A percentile compares a stretch with the other conserved stretches of the same genome.
phyloP scores from a whole-genome alignment of 2,329 filamentous ascomycete species.

The Aspergillus fischeri region DNA sequence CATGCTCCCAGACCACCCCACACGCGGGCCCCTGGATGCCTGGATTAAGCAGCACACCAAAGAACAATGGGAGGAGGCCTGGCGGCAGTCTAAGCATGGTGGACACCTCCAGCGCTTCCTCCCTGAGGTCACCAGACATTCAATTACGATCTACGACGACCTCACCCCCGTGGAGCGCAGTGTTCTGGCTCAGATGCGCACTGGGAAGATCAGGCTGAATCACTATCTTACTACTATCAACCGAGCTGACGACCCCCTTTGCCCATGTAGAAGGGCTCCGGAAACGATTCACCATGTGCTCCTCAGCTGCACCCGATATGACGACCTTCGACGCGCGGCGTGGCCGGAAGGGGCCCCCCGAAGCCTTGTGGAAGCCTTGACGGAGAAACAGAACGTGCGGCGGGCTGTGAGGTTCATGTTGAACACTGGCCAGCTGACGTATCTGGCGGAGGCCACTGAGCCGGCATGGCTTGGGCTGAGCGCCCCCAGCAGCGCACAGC shows the following conservation, averaged over 20 bases:
- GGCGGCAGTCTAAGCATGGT: neutral
- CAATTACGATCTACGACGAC: neutral
- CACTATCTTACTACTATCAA: neutral
- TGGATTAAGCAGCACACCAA: neutral
- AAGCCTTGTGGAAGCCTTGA: neutral
- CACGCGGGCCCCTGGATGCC: neutral
- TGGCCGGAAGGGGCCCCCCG: neutral
- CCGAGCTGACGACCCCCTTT: neutral
- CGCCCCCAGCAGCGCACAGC: neutral
- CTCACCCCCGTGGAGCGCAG: neutral
- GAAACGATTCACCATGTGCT: neutral
- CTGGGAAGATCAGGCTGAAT: neutral
- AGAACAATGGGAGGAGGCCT: neutral
- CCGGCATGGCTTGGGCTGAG: neutral
- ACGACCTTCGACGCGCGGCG: neutral
- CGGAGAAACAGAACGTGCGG: neutral
- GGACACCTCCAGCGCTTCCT: neutral
- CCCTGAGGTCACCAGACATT: neutral
- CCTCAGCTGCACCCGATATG: neutral
- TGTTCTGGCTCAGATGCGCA: neutral
- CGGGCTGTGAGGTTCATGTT: neutral
- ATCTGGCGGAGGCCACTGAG: neutral
- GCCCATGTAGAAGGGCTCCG: neutral
- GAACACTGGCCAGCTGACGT: neutral
- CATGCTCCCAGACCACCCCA: neutral